Conservation (phyloP, 306 rosid genomes). For the Mucuna pruriens region DNA sequence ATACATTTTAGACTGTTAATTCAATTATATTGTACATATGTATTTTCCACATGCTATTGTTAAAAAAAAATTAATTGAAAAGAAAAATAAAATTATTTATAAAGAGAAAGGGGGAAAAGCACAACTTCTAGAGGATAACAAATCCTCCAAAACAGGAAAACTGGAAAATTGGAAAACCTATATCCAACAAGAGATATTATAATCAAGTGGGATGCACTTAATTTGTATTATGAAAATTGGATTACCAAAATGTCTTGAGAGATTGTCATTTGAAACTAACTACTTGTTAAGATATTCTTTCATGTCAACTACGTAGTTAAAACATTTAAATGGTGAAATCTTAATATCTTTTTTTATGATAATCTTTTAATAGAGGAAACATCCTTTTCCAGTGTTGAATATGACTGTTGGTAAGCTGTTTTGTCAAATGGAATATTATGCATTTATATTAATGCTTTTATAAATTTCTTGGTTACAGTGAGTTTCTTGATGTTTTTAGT, state of each 20-base stretch:
- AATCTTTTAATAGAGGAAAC: background rate
- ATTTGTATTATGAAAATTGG: background rate
- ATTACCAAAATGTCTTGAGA: background rate
- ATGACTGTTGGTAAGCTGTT: constrained; percentile 5
- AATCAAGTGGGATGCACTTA: constrained; percentile 6
- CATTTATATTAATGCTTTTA: constrained; percentile 2
- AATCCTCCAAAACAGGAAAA: background rate
- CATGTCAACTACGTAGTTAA: background rate
- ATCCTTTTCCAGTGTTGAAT: background rate
- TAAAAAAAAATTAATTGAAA: background rate
- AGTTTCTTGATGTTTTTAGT: constrained; percentile 13
- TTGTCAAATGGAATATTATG: constrained; percentile 31
- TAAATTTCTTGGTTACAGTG: constrained; percentile 7
- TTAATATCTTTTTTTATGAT: background rate
- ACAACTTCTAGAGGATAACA: constrained; percentile 12
- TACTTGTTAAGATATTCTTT: background rate
- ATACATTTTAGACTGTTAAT: constrained; percentile 6
- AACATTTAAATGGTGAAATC: background rate
- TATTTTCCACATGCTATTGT: constrained; percentile 20
- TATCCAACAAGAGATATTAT: background rate
- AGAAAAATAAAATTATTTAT: background rate
- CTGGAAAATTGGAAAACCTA: background rate
- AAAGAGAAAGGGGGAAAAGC: background rate
- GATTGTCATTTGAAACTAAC: background rate
- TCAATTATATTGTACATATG: background rate